Percentiles rank a stretch among this genome's conserved stretches.
Conservation (phyloP, 1,284 basidiomycete species). For the Wolfiporia cocos region DNA sequence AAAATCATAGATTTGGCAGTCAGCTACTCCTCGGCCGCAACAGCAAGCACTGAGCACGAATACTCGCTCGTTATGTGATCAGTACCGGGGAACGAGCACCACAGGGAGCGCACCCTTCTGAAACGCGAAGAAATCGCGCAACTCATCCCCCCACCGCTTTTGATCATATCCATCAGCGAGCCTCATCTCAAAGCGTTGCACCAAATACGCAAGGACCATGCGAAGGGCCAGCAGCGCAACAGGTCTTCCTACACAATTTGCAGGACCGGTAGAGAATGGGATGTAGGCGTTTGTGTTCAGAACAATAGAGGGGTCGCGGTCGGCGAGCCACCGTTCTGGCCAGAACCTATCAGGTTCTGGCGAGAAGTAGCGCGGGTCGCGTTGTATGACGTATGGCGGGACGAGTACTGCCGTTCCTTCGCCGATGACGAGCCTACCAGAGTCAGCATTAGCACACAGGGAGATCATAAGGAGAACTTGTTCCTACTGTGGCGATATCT, state of each 20-base stretch:
- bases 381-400: slow-evolving; percentile 23
- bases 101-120: not conserved
- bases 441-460: not conserved
- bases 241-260: slow-evolving; percentile 27
- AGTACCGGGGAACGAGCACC: not conserved
- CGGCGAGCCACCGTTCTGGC: slow-evolving; percentile 28
- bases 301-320: slow-evolving; percentile 12
- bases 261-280: slow-evolving; percentile 26
- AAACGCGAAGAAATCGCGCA: not conserved
- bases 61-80: no score
- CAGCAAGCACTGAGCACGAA: no score
- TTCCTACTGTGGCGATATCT: not conserved
- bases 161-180: not conserved
- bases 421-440: slow-evolving; percentile 10
- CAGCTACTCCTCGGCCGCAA: no score
- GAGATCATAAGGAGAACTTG: not conserved
- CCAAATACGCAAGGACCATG: not conserved
- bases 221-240: slow-evolving; percentile 19
- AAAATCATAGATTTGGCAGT: no score
- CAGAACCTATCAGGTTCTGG: slow-evolving; percentile 23
- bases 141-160: not conserved
- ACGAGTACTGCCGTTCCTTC: slow-evolving; percentile 22
- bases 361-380: slow-evolving; percentile 27
- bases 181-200: not conserved
- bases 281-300: slow-evolving; percentile 23